phyloP scores from a whole-genome alignment of 306 rosid species.

The Cyclanthera cordifolia region DNA sequence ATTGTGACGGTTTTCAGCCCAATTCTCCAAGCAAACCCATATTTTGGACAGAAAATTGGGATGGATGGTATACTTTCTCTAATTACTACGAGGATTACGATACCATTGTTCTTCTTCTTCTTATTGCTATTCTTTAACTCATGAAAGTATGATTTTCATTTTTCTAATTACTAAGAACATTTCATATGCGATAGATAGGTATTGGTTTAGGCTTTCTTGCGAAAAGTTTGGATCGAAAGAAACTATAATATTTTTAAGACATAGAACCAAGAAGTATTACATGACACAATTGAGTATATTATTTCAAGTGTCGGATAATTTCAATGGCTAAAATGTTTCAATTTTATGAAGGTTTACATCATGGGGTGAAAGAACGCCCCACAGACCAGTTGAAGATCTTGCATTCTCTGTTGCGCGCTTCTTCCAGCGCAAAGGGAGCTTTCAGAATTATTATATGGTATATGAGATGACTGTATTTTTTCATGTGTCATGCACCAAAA shows the following conservation, averaged over 20 bases:
- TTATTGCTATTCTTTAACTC: neutral
- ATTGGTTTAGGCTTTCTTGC: neutral
- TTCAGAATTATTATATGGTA: conserved; percentile 97
- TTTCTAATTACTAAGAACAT: neutral
- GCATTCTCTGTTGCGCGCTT: conserved; percentile 97
- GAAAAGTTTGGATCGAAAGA: neutral
- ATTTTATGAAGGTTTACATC: conserved; percentile 53
- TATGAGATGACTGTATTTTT: conserved; percentile 3
- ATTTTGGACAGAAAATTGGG: conserved; percentile 92
- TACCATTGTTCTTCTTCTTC: neutral
- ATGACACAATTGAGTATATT: neutral
- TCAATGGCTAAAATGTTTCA: neutral
- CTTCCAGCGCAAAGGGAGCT: conserved; percentile 90
- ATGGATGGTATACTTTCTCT: conserved; percentile 66
- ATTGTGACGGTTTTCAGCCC: conserved; percentile 88
- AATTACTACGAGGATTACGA: neutral
- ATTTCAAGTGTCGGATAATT: neutral
- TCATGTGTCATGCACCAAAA: too few species aligned
- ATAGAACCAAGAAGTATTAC: too few species aligned
- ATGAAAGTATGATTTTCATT: neutral
- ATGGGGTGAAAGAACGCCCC: conserved; percentile 87
- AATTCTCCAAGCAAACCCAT: conserved; percentile 61
- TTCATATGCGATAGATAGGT: neutral
- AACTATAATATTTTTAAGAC: neutral
- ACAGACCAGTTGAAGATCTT: conserved; percentile 93